These are phyloP conservation scores for Populus simonii DNA, from an alignment of 345 rosid species.

Conservation along the genomic window DNA sequence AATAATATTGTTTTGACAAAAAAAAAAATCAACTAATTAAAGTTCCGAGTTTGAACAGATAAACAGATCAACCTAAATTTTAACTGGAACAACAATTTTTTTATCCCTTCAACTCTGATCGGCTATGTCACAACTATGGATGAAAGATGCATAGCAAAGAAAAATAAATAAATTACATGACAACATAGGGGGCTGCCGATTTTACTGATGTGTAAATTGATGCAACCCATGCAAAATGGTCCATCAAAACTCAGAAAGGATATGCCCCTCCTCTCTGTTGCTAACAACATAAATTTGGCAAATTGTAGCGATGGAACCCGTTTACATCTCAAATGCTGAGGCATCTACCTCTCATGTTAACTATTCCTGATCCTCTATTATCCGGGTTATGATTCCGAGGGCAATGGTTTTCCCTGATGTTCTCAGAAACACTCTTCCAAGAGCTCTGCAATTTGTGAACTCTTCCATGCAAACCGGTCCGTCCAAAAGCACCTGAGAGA, in stretches of 20 bases:
- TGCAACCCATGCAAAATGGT: not conserved
- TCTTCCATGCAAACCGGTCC: slow-evolving; percentile 66
- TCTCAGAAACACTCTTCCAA: slow-evolving; percentile 85
- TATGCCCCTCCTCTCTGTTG: not conserved
- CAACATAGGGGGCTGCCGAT: not conserved
- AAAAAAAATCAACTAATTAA: too few species aligned
- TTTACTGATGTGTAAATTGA: not conserved
- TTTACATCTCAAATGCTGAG: not conserved
- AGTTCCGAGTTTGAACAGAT: too few species aligned
- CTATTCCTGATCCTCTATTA: slow-evolving; percentile 44
- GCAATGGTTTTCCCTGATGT: slow-evolving; percentile 78
- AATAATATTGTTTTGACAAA: too few species aligned
- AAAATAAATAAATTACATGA: not conserved
- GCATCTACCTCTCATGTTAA: not conserved
- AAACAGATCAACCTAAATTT: too few species aligned
- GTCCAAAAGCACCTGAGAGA: slow-evolving; percentile 53
- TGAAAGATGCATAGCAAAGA: not conserved
- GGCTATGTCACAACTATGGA: too few species aligned
- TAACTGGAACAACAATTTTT: too few species aligned
- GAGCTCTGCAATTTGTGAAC: slow-evolving; percentile 67
- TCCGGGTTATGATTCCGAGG: slow-evolving; percentile 59
- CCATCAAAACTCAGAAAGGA: not conserved
- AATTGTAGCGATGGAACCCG: not conserved
- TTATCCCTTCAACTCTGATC: too few species aligned
- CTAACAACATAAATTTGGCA: not conserved